A percentile compares a stretch with the other conserved stretches of the same genome.
Evolutionary conservation across 176 grass and related monocot genomes (phyloP).

Genomic region (Ensete ventricosum): DNA sequence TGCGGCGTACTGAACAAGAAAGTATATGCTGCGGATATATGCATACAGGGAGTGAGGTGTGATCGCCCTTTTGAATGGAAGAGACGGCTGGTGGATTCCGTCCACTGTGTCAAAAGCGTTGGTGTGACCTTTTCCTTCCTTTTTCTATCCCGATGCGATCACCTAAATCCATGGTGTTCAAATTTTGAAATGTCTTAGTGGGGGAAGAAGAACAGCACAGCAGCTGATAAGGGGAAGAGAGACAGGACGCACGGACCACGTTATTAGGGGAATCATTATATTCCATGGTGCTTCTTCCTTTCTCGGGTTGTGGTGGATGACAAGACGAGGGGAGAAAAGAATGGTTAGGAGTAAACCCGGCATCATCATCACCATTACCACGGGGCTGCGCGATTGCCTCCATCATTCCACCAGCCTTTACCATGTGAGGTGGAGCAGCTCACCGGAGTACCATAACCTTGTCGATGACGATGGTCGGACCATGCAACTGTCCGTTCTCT

Average conservation of each 20-base stretch:
- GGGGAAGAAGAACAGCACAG: not conserved
- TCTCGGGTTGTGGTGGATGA: not conserved
- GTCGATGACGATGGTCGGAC: no score
- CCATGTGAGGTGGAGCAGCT: not conserved
- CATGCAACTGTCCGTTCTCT: no score
- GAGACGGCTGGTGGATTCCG: not conserved
- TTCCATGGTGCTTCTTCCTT: not conserved
- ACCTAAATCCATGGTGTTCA: not conserved
- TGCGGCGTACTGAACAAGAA: no score
- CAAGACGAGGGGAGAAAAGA: not conserved
- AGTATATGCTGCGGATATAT: no score
- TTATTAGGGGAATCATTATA: not conserved
- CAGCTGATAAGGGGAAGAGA: not conserved
- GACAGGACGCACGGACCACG: not conserved
- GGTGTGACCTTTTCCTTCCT: not conserved
- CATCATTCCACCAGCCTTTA: not conserved
- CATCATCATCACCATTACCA: not conserved
- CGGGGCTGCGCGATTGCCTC: not conserved
- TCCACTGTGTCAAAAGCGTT: not conserved
- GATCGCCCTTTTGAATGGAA: not conserved
- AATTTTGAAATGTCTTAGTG: slow-evolving; percentile 3
- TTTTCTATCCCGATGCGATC: not conserved
- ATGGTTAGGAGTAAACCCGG: not conserved
- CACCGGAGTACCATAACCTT: no score
- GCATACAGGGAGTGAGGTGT: no score